Conservation (phyloP, 164 flowering plant species). For the Cinnamomum chago region DNA sequence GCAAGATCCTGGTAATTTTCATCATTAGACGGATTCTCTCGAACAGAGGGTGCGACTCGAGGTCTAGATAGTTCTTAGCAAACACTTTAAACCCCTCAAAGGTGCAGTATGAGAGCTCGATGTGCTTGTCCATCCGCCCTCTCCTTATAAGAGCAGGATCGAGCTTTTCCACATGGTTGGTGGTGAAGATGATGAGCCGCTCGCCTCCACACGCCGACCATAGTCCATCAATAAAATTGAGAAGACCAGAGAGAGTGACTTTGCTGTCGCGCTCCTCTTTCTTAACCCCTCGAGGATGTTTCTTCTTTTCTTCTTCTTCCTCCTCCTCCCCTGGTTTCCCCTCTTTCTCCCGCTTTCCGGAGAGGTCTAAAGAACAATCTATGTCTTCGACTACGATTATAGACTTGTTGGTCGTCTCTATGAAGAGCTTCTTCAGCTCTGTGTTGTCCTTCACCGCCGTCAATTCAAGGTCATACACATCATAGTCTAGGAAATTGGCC, state of each 20-base stretch:
- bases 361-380: slow-evolving; percentile 64
- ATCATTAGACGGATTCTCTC: slow-evolving; percentile 25
- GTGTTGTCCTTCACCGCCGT: slow-evolving; percentile 54
- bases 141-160: slow-evolving; percentile 55
- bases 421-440: slow-evolving; percentile 49
- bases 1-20: slow-evolving; percentile 35
- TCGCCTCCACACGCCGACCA: slow-evolving; percentile 74
- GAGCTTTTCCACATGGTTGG: slow-evolving; percentile 50
- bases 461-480: slow-evolving; percentile 62
- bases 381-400: slow-evolving; percentile 68
- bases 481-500: slow-evolving; percentile 54
- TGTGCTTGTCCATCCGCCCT: slow-evolving; percentile 73
- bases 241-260: slow-evolving; percentile 63
- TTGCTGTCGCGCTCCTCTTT: slow-evolving; percentile 35
- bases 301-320: slow-evolving; percentile 16
- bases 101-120: slow-evolving; percentile 52
- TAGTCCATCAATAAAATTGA: slow-evolving; percentile 68
- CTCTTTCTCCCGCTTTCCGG: slow-evolving; percentile 47
- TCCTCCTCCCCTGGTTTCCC: slow-evolving; percentile 21
- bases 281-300: slow-evolving; percentile 5
- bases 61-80: slow-evolving; percentile 41
- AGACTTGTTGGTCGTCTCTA: slow-evolving; percentile 43
- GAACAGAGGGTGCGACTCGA: slow-evolving; percentile 42
- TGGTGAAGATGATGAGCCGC: slow-evolving; percentile 61
- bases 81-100: slow-evolving; percentile 51